Evolutionary conservation across 345 rosid species (phyloP), one percentile per base, ranked within the genome.

Genomic region (Balakata baccata): DNA sequence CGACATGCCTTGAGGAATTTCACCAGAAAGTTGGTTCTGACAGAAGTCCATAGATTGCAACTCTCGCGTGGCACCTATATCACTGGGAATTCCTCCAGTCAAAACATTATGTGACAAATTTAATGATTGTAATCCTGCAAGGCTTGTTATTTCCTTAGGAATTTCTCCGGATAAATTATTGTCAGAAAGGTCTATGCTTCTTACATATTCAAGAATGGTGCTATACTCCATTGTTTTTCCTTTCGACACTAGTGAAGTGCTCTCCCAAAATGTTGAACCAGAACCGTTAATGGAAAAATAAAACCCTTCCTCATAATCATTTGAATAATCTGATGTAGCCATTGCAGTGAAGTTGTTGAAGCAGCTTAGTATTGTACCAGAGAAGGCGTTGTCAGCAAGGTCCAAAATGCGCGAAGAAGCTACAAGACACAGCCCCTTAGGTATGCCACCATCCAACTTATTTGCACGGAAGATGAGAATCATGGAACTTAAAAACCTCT

Each of bases 351-450:
- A 59, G 53, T 70, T 66, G 41, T 9, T 13, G n/a, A 79, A 56
- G 50, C 73, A 75, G 11, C 23, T 70, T 4, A 72, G 82, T 46
- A 79, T 20, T 0, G 8, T 13, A 6, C 66, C 69, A 0, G 72
- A 74, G 13, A 70, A n/a, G 34, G 20, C 70, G 51, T 75, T 79
- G 1, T 45, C 0, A 5, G 79, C 73, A 13, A 79, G 64, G 45
- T 79, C 82, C 14, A 65, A 7, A 2, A 74, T 58, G 0, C 59
- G 69, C 5, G 59, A 62, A 25, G 11, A 49, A 54, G 29, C 16
- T 0, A 56, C 7, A 4, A 6, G 9, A 67, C 39, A 79, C 1
- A 71, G 13, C 41, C 22, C 23, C 6, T 11, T 5, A 0, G 69
- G 82, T 6, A 79, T 3, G 12, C 0, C 12, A 7, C 74, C 79